Evolutionary conservation across 1,284 basidiomycete genomes (phyloP), one percentile per base, ranked within the genome.

Genomic region (Athelia psychrophila): DNA sequence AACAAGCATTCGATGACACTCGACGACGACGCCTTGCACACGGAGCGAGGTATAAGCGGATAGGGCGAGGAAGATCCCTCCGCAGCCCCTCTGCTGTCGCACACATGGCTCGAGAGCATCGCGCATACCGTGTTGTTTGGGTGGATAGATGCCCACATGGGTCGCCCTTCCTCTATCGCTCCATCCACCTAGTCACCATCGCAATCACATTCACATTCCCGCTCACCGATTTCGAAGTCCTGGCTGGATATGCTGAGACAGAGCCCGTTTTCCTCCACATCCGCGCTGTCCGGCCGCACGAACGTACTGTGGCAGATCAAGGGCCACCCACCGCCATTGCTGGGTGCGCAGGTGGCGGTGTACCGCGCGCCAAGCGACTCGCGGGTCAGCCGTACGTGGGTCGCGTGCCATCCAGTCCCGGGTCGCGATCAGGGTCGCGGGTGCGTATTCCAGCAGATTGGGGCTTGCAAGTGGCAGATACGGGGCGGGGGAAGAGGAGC

Each of bases 31-130:
- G 42, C 12, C 20, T 10, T 20, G 42, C 22, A 13, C 33, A 22
- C 22, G 42, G 15, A 20, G 42, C 42, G 42, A 20, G 12, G 42
- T 10, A 20, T 10, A 13, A 16, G 12, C 15, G 42, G 15, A 22
- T 12, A 47, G 15, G 22, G 46, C 46, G 19, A 47, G 13, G 12
- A 47, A 9, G 16, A 47, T 35, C 23, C 9, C 15, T 56, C 64
- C 33, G 50, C 55, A 10, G 60, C 66, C 35, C 63, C 62, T 20
- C 79, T 83, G 3, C 68, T 86, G 27, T 83, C 85, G 2, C 62
- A 71, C 3, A 79, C 79, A 20, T 88, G 86, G 86, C 67, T 86
- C 19, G 80, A 83, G 59, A 79, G 71, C 3, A 81, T 88, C 12
- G 74, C 84, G 8, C 79, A 76, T 49, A 84, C 83, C 0, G 73